These are phyloP conservation scores for Globisporangium megalacanthum DNA, from an alignment of 352 stramenopile genomes.

Conservation along the genomic window DNA sequence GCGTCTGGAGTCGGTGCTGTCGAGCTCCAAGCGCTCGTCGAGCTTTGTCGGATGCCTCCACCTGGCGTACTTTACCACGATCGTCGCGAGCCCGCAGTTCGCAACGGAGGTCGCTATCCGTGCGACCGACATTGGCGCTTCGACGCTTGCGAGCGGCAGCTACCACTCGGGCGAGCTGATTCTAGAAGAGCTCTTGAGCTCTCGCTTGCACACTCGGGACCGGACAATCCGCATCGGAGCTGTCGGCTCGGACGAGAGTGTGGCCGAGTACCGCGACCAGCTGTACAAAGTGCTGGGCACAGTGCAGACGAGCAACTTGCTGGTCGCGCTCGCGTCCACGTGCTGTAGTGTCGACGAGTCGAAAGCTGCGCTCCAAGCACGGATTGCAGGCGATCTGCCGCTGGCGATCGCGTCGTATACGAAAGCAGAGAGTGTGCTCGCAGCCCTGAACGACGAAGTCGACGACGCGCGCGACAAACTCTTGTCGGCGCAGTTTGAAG, in stretches of 20 bases:
- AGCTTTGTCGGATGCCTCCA: constrained; percentile 29
- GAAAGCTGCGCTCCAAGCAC: constrained; percentile 53
- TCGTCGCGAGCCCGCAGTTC: constrained; percentile 25
- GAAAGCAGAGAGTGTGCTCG: constrained; percentile 49
- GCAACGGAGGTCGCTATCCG: constrained; percentile 29
- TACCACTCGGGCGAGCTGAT: constrained; percentile 55
- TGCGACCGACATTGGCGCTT: constrained; percentile 36
- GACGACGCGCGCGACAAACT: constrained; percentile 16
- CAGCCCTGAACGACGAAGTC: constrained; percentile 32
- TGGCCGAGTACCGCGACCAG: constrained; percentile 52
- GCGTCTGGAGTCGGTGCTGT: constrained; percentile 6
- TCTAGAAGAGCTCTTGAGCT: constrained; percentile 60
- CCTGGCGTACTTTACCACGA: constrained; percentile 41
- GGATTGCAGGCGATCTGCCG: constrained; percentile 64
- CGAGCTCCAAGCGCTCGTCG: constrained; percentile 9
- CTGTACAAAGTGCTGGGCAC: constrained; percentile 68
- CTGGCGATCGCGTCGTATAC: constrained; percentile 65
- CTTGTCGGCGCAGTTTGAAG: constrained; percentile 31
- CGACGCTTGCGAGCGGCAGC: constrained; percentile 54
- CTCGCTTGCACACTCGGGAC: constrained; percentile 11
- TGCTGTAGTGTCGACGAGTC: constrained; percentile 52
- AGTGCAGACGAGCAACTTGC: constrained; percentile 58
- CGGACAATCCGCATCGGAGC: constrained; percentile 3
- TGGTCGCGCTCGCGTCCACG: constrained; percentile 47
- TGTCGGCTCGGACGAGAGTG: constrained; percentile 11